A percentile compares a stretch with the other conserved stretches of the same genome.
Evolutionary conservation across 495 filamentous ascomycete species (phyloP).

Genomic region (Astrocystis sublimbata): DNA sequence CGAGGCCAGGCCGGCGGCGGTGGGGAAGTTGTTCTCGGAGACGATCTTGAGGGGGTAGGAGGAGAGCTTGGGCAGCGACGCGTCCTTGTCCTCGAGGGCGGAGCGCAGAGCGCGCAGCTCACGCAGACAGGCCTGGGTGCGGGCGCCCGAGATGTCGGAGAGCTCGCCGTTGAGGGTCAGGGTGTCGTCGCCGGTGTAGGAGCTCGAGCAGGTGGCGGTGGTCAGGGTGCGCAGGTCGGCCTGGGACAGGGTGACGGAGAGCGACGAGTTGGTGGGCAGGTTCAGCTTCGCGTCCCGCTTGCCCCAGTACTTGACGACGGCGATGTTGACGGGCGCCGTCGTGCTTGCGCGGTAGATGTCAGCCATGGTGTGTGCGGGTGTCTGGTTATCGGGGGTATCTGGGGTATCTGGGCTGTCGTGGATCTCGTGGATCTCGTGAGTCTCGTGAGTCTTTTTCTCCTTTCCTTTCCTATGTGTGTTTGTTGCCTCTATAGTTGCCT

Average conservation of each 20-base stretch:
- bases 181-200: conserved; percentile 68
- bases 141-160: conserved; percentile 81
- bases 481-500: neutral
- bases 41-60: conserved; percentile 75
- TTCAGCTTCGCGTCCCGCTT: conserved; percentile 92
- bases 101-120: conserved; percentile 77
- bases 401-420: too few relatives aligned
- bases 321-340: conserved; percentile 97
- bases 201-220: conserved; percentile 84
- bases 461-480: too few relatives aligned
- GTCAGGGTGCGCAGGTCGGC: conserved; percentile 91
- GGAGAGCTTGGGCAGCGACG: conserved; percentile 75
- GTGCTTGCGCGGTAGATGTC: conserved; percentile 87
- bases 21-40: conserved; percentile 97
- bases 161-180: conserved; percentile 80
- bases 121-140: conserved; percentile 87
- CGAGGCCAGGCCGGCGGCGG: conserved; percentile 90
- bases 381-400: too few relatives aligned
- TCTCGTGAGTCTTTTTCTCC: too few relatives aligned
- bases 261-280: conserved; percentile 94
- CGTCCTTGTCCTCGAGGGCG: conserved; percentile 67
- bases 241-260: conserved; percentile 94
- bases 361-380: conserved; percentile 41
- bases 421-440: too few relatives aligned
- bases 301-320: conserved; percentile 99